Conservation (phyloP, 306 rosid species). For the Prinsepia uniflora region DNA sequence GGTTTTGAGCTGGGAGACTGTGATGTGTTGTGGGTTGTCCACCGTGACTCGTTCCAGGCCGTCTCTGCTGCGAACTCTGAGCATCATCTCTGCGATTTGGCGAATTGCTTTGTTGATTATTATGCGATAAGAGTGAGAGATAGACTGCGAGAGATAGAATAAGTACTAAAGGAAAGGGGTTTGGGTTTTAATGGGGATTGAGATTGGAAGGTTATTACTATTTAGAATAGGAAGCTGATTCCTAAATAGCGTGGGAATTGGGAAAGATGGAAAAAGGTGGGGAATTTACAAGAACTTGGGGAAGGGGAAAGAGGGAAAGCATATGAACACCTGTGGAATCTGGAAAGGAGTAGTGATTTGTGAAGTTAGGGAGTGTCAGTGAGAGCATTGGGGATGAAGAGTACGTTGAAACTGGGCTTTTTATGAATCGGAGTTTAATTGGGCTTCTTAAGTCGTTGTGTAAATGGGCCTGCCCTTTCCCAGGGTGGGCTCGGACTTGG, state of each 20-base stretch:
- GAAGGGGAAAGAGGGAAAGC: constrained; percentile 9
- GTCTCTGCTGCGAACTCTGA: constrained; percentile 90
- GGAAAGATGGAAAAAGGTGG: not conserved
- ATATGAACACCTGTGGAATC: not conserved
- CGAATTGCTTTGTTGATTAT: not conserved
- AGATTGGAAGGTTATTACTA: constrained; percentile 12
- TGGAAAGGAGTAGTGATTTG: not conserved
- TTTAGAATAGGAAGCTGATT: not conserved
- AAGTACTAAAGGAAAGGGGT: not conserved
- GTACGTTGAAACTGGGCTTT: not conserved
- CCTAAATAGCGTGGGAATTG: not conserved
- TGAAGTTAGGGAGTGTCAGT: not conserved
- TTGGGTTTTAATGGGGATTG: not conserved
- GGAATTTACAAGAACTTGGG: constrained; percentile 16
- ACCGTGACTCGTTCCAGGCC: constrained; percentile 76
- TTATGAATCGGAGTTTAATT: too few species aligned
- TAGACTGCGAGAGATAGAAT: too few species aligned
- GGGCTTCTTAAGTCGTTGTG: not conserved
- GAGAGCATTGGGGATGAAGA: not conserved
- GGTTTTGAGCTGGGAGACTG: constrained; percentile 57
- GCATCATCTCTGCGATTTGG: constrained; percentile 55
- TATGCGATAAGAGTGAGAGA: not conserved
- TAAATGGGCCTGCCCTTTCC: not conserved
- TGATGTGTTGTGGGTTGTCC: constrained; percentile 51
- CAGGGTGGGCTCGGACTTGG: too few species aligned